Evolutionary conservation across 805 yeast species (phyloP).

Genomic region (Suhomyces emberorum): DNA sequence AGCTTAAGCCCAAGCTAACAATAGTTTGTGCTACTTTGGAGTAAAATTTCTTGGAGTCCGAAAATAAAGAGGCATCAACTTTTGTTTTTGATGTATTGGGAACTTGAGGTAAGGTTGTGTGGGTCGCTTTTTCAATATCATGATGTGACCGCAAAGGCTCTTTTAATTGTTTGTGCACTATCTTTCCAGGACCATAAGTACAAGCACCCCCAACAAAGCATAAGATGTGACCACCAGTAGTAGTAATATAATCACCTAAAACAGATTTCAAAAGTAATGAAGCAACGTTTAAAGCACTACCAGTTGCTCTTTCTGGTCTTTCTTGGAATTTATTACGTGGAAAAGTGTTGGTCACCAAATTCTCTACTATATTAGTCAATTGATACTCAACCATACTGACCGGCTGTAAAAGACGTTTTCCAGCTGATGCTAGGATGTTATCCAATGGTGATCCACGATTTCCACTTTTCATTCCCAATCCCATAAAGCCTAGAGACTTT

Average conservation of each 20-base stretch:
- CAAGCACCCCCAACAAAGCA: conserved; percentile 63
- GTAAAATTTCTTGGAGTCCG: conserved; percentile 45
- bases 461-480: conserved; percentile 19
- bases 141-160: conserved; percentile 68
- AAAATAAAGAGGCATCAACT: conserved; percentile 28
- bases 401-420: conserved; percentile 45
- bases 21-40: conserved; percentile 45
- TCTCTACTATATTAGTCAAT: conserved; percentile 47
- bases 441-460: conserved; percentile 14
- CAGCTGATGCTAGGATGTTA: conserved; percentile 16
- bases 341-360: conserved; percentile 47
- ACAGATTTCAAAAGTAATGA: conserved; percentile 36
- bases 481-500: conserved; percentile 42
- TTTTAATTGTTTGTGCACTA: conserved; percentile 53
- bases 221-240: conserved; percentile 53
- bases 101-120: conserved; percentile 24
- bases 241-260: conserved; percentile 35
- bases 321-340: conserved; percentile 39
- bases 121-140: conserved; percentile 48
- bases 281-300: conserved; percentile 53
- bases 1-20: conserved; percentile 49
- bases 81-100: conserved; percentile 34
- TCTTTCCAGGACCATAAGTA: conserved; percentile 61
- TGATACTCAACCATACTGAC: conserved; percentile 50
- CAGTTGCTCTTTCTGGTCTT: conserved; percentile 55